Evolutionary conservation across 306 rosid species (phyloP).

Genomic region (Prunus dulcis): DNA sequence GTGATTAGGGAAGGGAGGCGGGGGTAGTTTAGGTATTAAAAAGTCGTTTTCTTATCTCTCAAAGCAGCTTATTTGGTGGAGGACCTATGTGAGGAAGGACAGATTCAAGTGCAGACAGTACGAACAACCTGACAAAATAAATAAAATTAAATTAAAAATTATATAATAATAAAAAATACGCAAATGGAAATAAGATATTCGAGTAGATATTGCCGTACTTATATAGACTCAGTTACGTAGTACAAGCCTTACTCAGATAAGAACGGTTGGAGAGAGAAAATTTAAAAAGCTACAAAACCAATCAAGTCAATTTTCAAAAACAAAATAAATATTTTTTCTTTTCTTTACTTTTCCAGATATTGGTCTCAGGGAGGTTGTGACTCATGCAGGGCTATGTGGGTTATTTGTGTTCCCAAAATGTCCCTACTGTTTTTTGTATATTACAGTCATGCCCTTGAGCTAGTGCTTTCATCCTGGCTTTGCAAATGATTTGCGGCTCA

Average conservation of each 20-base stretch:
- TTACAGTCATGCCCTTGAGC: background rate
- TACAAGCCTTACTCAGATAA: constrained; percentile 87
- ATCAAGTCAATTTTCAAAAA: background rate
- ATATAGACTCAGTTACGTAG: constrained; percentile 42
- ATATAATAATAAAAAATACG: background rate
- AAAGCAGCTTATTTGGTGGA: constrained; percentile 60
- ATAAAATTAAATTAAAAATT: background rate
- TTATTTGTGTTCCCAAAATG: background rate
- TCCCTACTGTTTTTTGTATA: background rate
- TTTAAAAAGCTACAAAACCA: too few relatives aligned
- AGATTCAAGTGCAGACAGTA: constrained; percentile 78
- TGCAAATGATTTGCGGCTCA: background rate
- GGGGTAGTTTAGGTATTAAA: constrained; percentile 25
- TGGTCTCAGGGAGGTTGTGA: constrained; percentile 19
- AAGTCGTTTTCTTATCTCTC: constrained; percentile 16
- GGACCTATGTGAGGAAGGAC: constrained; percentile 96
- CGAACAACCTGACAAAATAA: constrained; percentile 42
- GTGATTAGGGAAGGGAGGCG: background rate
- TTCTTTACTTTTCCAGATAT: background rate
- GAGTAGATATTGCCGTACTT: constrained; percentile 65
- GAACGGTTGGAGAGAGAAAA: constrained; percentile 54
- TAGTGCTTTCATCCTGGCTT: background rate
- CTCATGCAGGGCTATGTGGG: constrained; percentile 9
- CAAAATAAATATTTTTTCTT: background rate
- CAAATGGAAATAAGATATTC: constrained; percentile 4